Evolutionary conservation across 257 asterid species (phyloP).

Genomic region (Echium plantagineum): DNA sequence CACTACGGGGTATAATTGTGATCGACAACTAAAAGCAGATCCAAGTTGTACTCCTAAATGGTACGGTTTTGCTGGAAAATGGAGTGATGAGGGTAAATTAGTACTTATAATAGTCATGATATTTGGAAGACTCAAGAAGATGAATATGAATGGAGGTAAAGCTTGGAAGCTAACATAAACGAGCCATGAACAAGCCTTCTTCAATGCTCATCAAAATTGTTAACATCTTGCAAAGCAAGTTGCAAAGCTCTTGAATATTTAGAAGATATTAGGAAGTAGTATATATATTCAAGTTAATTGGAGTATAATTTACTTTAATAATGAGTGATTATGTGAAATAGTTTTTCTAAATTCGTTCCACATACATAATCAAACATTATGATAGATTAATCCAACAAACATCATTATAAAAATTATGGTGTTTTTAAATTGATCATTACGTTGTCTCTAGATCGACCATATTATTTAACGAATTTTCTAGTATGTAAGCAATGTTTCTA

Average conservation of each 20-base stretch:
- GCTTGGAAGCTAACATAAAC: slow-evolving; percentile 48
- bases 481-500: too few relatives aligned
- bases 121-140: slow-evolving; percentile 58
- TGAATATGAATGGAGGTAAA: slow-evolving; percentile 50
- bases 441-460: too few relatives aligned
- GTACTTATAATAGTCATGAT: slow-evolving; percentile 50
- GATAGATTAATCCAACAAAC: too few relatives aligned
- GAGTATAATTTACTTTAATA: too few relatives aligned
- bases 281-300: too few relatives aligned
- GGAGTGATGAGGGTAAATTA: slow-evolving; percentile 60
- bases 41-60: slow-evolving; percentile 39
- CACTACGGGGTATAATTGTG: slow-evolving; percentile 63
- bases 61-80: slow-evolving; percentile 63
- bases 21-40: slow-evolving; percentile 26
- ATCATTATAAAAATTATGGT: too few relatives aligned
- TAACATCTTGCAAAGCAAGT: background rate
- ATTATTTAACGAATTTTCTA: too few relatives aligned
- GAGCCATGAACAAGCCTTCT: background rate
- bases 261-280: background rate
- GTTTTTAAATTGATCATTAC: too few relatives aligned
- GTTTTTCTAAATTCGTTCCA: too few relatives aligned
- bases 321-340: too few relatives aligned
- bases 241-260: background rate
- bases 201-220: background rate
- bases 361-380: too few relatives aligned